These are phyloP conservation scores for Sanghuangporus weigelae DNA, from an alignment of 1,284 basidiomycete genomes.

Conservation along the genomic window DNA sequence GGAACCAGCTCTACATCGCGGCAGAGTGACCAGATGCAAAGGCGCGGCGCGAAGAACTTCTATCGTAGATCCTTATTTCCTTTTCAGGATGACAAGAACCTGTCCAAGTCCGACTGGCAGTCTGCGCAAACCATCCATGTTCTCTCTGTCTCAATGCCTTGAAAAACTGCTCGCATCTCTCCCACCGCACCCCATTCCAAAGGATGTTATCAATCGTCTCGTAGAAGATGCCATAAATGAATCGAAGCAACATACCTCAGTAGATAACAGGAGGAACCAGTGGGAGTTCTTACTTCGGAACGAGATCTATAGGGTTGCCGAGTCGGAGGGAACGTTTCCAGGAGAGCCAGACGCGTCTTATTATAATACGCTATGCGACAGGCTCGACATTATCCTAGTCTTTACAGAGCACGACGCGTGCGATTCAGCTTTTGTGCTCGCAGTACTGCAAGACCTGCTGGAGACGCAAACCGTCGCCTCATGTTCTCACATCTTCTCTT, in stretches of 20 bases:
- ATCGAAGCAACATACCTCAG: constrained; percentile 37
- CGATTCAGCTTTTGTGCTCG: constrained; percentile 51
- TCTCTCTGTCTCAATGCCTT: constrained; percentile 38
- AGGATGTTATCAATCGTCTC: constrained; percentile 41
- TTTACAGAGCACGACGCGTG: constrained; percentile 68
- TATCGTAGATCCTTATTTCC: neutral
- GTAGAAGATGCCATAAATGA: constrained; percentile 43
- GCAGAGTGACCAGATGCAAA: neutral
- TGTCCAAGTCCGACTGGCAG: neutral
- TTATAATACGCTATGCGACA: constrained; percentile 53
- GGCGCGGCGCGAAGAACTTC: neutral
- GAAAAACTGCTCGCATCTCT: constrained; percentile 45
- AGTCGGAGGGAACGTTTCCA: constrained; percentile 58
- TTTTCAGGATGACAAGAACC: neutral
- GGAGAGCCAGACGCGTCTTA: constrained; percentile 46
- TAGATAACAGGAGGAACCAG: constrained; percentile 57
- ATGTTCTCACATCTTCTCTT: constrained; percentile 79
- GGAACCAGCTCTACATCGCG: neutral
- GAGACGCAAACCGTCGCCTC: constrained; percentile 78
- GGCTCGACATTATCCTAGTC: constrained; percentile 64
- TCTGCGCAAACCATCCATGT: constrained; percentile 25
- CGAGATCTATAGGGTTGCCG: constrained; percentile 64
- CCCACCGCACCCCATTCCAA: constrained; percentile 44
- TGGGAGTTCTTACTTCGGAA: constrained; percentile 70
- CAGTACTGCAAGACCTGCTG: constrained; percentile 67